Base-by-base conservation (phyloP, 2,329 filamentous ascomycete genomes). In the Plectosphaerella sp. region DNA sequence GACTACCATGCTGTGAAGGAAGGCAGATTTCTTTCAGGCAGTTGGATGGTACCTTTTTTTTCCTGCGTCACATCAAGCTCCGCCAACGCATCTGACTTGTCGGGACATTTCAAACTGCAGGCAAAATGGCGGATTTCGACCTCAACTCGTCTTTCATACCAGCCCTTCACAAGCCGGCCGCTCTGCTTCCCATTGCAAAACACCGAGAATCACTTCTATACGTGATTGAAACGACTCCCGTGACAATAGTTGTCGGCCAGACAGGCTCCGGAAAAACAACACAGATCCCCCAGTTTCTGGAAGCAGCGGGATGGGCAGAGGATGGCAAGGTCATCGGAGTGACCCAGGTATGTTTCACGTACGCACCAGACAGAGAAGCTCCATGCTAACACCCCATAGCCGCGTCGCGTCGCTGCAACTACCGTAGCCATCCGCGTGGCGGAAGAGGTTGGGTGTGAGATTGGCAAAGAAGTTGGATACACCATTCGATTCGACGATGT, bases 181-280 rank as follows among this genome's bases (percentile, higher is more conserved):
- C 87, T 8, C 74, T 97, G 2, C 78, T 99, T 2, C 93, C 94
- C 1, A 97, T 99, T 56, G 84, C 92, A 33, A 88, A 88, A 59
- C 87, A 97, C 61, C 84, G 84, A 57, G 79, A 94, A 52, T 84
- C 79, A 50, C 75, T 99, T 2, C 79, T 97, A 2, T 97, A 96
- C 69, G 79, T 92, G 14, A 82, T 97, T 53, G 93, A 97, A 67
- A 91, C 83, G 8, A 83, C 84, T 57, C 87, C 89, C 0, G 87
- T 97, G 52, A 93, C 89, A 0, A 90, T 97, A 48, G 84, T 97
- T 12, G 85, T 97, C 51, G 94, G 93, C 9, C 91, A 97, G 65
- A 97, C 94, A 1, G 94, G 94, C 4, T 96, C 89, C 22, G 92
- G 93, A 42, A 97, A 97, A 71, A 96, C 92, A 1, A 97, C 94